These are phyloP conservation scores for Astrephomene gubernaculifera DNA, from an alignment of 139 green algal species.

Conservation along the genomic window DNA sequence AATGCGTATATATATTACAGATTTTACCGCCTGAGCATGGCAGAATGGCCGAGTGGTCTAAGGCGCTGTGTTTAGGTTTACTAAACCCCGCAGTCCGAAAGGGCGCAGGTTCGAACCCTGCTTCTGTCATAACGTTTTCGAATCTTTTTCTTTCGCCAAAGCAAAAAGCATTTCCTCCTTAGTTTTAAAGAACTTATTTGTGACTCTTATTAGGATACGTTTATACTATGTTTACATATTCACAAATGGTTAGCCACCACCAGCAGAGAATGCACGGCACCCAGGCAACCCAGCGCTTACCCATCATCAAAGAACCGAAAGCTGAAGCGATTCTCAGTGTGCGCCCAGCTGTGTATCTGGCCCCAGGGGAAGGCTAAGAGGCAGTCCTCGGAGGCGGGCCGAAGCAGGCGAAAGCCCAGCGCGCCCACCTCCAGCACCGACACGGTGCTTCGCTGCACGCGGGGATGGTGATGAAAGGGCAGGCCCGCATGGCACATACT, in stretches of 20 bases:
- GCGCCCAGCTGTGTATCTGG: constrained; percentile 58
- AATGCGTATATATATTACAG: not conserved
- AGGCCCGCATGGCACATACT: not conserved
- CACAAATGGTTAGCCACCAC: no score
- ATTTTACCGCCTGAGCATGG: not conserved
- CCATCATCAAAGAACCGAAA: constrained; percentile 60
- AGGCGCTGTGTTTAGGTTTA: not conserved
- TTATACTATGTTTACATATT: no score
- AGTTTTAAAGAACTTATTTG: not conserved
- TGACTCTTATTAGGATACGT: no score
- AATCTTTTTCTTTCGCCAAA: not conserved
- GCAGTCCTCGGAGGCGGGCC: constrained; percentile 39
- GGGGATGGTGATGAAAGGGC: not conserved
- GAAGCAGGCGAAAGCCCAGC: constrained; percentile 52
- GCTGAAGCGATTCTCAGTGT: constrained; percentile 42
- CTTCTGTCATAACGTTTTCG: not conserved
- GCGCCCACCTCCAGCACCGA: constrained; percentile 52
- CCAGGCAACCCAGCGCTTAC: constrained; percentile 6
- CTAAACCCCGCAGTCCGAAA: not conserved
- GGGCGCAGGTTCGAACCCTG: not conserved
- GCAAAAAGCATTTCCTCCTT: not conserved
- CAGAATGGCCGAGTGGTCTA: no score
- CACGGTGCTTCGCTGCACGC: constrained; percentile 22
- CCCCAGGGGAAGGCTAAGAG: constrained; percentile 51
- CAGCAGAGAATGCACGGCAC: not conserved